phyloP scores from a whole-genome alignment of 2,329 filamentous ascomycete genomes.

The Colletotrichum euphorbiae region DNA sequence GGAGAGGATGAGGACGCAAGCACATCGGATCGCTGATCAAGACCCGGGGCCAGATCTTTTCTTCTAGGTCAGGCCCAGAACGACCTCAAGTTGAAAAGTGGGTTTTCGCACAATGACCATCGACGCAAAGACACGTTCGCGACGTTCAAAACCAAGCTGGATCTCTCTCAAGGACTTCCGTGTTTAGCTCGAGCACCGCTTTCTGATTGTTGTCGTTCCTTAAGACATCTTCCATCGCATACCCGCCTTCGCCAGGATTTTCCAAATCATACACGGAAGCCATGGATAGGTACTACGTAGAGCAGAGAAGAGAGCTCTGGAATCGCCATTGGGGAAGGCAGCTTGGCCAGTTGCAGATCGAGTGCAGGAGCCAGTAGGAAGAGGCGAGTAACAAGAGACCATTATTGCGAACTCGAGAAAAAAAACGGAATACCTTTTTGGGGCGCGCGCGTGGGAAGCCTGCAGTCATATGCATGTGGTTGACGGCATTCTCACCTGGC shows the following conservation, averaged over 20 bases:
- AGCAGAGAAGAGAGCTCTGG: neutral
- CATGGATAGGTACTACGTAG: constrained; percentile 9
- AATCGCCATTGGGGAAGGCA: neutral
- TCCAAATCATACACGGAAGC: neutral
- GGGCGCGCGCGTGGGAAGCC: constrained; percentile 21
- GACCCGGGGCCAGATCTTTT: constrained; percentile 17
- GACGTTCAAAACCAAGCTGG: constrained; percentile 1
- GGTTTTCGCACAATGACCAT: constrained; percentile 4
- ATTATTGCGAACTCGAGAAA: neutral
- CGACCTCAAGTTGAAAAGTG: neutral
- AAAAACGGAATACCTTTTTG: constrained; percentile 26
- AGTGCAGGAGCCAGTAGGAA: constrained; percentile 5
- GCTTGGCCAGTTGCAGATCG: constrained; percentile 34
- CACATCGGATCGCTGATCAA: constrained; percentile 28
- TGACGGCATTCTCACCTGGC: constrained; percentile 7
- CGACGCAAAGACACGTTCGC: constrained; percentile 16
- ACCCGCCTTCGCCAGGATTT: constrained; percentile 7
- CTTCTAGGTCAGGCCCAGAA: neutral
- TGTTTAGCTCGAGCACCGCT: neutral
- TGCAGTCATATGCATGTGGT: constrained; percentile 31
- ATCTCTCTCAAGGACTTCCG: neutral
- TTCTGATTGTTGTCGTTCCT: constrained; percentile 1
- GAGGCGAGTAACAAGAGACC: constrained; percentile 8
- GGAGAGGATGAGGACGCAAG: constrained; percentile 13
- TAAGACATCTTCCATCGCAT: constrained; percentile 14